Percentiles rank a stretch among this genome's conserved stretches.
phyloP scores from a whole-genome alignment of 1,284 basidiomycete genomes.

The Ustilago hordei region DNA sequence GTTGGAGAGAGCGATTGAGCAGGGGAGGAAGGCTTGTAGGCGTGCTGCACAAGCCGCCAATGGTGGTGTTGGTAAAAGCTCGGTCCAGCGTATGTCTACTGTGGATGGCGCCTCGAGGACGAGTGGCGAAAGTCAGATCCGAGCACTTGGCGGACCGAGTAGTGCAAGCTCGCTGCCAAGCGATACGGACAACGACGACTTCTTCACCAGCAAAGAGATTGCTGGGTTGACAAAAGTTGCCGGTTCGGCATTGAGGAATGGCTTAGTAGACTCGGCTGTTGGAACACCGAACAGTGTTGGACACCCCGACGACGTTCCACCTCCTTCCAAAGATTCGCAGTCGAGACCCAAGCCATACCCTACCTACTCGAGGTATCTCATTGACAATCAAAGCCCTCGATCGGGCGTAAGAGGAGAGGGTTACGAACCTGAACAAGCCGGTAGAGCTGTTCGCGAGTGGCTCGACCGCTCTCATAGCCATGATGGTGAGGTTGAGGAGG shows the following conservation, averaged over 20 bases:
- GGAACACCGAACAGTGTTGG: constrained; percentile 39
- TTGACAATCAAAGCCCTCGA: constrained; percentile 18
- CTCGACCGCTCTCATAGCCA: constrained; percentile 24
- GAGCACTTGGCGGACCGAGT: constrained; percentile 6
- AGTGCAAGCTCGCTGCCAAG: constrained; percentile 27
- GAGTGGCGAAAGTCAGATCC: constrained; percentile 25
- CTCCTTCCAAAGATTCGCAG: constrained; percentile 12
- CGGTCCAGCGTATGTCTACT: constrained; percentile 20
- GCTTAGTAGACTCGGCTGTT: constrained; percentile 25
- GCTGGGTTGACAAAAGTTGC: constrained; percentile 30
- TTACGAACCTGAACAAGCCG: constrained; percentile 9
- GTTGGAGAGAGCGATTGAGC: constrained; percentile 63
- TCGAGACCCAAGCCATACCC: constrained; percentile 46
- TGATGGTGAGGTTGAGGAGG: constrained; percentile 5
- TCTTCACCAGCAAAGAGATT: constrained; percentile 41
- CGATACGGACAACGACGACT: constrained; percentile 51
- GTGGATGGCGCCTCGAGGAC: constrained; percentile 30
- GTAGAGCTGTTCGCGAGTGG: constrained; percentile 32
- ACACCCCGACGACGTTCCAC: constrained; percentile 17
- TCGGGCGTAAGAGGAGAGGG: constrained; percentile 8
- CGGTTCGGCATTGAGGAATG: constrained; percentile 15
- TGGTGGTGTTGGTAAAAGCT: constrained; percentile 12
- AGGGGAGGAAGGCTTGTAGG: constrained; percentile 52
- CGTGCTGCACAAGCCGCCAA: constrained; percentile 21
- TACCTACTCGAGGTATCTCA: constrained; percentile 31